Conservation (phyloP, 306 rosid genomes). For the Hippophae rhamnoides region DNA sequence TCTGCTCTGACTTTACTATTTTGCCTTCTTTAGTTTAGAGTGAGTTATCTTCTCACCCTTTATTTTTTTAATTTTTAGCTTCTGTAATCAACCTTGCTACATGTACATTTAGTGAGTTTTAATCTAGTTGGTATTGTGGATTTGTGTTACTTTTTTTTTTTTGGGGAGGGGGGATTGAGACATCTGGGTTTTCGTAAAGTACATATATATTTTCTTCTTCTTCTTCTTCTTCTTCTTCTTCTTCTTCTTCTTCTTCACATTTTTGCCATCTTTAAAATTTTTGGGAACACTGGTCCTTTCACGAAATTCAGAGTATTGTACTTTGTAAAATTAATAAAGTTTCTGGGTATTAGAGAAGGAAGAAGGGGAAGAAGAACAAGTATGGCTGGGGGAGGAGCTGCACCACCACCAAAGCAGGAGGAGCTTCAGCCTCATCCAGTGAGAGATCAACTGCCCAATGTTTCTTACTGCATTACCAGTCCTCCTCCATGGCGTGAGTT, state of each 20-base stretch:
- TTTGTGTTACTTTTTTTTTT: conserved; percentile 15
- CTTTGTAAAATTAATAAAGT: neutral
- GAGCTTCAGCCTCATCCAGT: conserved; percentile 85
- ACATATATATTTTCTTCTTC: neutral
- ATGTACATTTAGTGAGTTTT: neutral
- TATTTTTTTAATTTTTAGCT: neutral
- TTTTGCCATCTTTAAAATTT: conserved; percentile 6
- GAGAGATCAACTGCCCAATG: conserved; percentile 73
- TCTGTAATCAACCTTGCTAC: conserved; percentile 1
- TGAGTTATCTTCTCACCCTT: neutral
- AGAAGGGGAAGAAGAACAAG: conserved; percentile 18
- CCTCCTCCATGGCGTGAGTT: conserved; percentile 99
- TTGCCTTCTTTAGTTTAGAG: neutral
- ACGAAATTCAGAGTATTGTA: neutral
- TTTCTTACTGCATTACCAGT: conserved; percentile 89
- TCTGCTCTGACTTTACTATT: conserved; percentile 8
- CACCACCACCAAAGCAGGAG: conserved; percentile 81
- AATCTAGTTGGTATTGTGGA: conserved; percentile 10
- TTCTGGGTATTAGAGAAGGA: conserved; percentile 3
- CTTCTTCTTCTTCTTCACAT: neutral
- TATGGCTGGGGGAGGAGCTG: conserved; percentile 64
- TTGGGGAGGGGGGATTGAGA: conserved; percentile 22
- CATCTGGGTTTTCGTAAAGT: conserved; percentile 17
- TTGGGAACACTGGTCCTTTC: conserved; percentile 6
- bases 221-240: neutral